phyloP scores from a whole-genome alignment of 2,329 filamentous ascomycete genomes.

The Epichloe gansuensis region DNA sequence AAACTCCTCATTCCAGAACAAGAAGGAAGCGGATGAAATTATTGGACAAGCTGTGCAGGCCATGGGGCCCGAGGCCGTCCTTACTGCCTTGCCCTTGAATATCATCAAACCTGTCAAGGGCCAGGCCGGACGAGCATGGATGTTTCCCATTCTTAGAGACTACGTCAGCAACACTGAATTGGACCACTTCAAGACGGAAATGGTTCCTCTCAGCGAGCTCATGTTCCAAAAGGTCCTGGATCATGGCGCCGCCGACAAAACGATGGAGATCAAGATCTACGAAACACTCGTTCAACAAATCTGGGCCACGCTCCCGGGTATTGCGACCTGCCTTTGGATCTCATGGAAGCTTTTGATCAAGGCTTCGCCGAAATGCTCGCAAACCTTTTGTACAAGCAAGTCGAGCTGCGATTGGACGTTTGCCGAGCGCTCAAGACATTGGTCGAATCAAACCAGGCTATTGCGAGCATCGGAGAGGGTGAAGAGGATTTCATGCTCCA shows the following conservation, averaged over 20 bases:
- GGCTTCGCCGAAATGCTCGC: constrained; percentile 79
- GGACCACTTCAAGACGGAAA: constrained; percentile 70
- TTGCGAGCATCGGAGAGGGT: constrained; percentile 54
- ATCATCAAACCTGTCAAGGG: constrained; percentile 64
- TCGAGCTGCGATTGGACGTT: constrained; percentile 74
- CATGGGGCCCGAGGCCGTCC: constrained; percentile 78
- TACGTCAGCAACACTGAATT: constrained; percentile 81
- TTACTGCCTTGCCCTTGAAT: constrained; percentile 77
- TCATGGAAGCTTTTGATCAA: constrained; percentile 69
- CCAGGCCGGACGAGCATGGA: constrained; percentile 81
- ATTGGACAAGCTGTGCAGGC: constrained; percentile 78
- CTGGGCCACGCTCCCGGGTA: constrained; percentile 88
- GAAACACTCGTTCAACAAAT: constrained; percentile 93
- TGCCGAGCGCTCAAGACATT: constrained; percentile 78
- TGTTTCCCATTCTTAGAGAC: constrained; percentile 83
- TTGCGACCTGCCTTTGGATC: constrained; percentile 80
- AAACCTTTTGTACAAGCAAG: constrained; percentile 85
- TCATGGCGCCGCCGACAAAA: constrained; percentile 72
- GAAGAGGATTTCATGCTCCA: constrained; percentile 66
- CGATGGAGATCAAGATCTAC: constrained; percentile 94
- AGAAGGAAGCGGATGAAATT: constrained; percentile 88
- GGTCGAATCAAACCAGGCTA: constrained; percentile 82
- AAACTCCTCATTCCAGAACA: constrained; percentile 80
- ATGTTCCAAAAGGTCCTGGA: constrained; percentile 86
- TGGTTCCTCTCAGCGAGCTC: constrained; percentile 78